Base-by-base conservation (phyloP, 352 stramenopile genomes). In the Pythium grandisporangium region DNA sequence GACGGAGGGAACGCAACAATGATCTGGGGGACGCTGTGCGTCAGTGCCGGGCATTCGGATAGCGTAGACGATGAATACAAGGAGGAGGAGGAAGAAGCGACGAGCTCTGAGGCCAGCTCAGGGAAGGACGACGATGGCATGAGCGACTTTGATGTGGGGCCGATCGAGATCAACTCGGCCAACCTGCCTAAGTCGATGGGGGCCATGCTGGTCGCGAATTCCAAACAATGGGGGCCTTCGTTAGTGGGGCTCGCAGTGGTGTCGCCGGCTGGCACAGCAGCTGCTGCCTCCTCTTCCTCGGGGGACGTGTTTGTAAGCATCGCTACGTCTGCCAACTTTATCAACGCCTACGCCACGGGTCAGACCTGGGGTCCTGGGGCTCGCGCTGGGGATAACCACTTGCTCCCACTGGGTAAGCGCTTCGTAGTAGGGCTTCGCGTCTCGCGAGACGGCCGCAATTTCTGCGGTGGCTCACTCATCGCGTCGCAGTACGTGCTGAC, bases 391-490 rank as follows among this genome's bases (percentile, higher is more conserved):
- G 46, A 30, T 27, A 29, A 43, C 24, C 11, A 7, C n/a, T 26
- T 24, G 5, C 21, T 60, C n/a, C 45, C 51, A 21, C 22, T 29
- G 6, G 30, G 40, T 5, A 39, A 55, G 30, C 41, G 27, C 6
- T 61, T 52, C 24, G 42, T 61, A 16, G 47, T 53, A 14, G 52
- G 52, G 2, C 26, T 61, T 12, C 52, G 52, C 5, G 45, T 38
- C 23, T 43, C 37, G 3, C 43, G 36, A 30, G 48, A 59, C 29
- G 37, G 53, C 1, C 42, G 61, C 32, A 63, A 65, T 35, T 69
- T 58, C 33, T 72, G 62, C 23, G 62, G 62, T 13, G 62, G 62
- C 6, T 51, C 48, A 17, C 30, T 72, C 14, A 68, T 72, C 35
- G 43, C 57, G 5, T 39, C 59, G 7, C 38, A 36, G 12, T 64